Percentiles rank a stretch among this genome's conserved stretches.
Conservation (phyloP, 164 flowering plant species). For the Vitis cinerea region DNA sequence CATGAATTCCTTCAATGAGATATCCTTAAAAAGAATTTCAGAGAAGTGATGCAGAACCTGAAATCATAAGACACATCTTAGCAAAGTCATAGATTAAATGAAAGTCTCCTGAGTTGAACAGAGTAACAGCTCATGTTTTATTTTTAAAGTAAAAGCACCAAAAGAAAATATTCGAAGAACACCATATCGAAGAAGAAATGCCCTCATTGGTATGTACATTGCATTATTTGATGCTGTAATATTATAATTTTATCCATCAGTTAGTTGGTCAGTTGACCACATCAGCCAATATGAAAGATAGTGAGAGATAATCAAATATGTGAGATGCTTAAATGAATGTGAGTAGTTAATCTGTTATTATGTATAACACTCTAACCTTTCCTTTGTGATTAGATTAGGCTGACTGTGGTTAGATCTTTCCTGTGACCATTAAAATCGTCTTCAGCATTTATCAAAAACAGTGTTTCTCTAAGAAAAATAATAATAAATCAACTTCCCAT, state of each 20-base stretch:
- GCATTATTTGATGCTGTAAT: not conserved
- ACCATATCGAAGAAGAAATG: not conserved
- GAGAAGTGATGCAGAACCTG: slow-evolving; percentile 55
- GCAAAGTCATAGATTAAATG: not conserved
- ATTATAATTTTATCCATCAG: not conserved
- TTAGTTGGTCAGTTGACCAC: not conserved
- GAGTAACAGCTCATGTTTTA: not conserved
- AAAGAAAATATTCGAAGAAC: slow-evolving; percentile 1
- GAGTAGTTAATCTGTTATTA: too few relatives aligned
- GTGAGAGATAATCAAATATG: not conserved
- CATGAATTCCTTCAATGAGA: slow-evolving; percentile 49
- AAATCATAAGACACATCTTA: slow-evolving; percentile 9
- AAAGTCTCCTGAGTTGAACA: not conserved
- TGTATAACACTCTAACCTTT: too few relatives aligned
- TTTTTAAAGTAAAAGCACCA: not conserved
- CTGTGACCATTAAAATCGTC: too few relatives aligned
- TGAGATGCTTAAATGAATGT: too few relatives aligned
- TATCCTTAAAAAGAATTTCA: slow-evolving; percentile 27
- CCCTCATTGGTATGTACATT: not conserved
- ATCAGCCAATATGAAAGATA: not conserved
- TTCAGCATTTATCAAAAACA: too few relatives aligned
- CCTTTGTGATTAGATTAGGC: too few relatives aligned
- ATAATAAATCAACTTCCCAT: too few relatives aligned
- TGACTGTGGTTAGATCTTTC: too few relatives aligned
- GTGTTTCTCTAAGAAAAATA: too few relatives aligned